Conservation (phyloP, 108 stramenopile genomes). For the Asterionellopsis glacialis region DNA sequence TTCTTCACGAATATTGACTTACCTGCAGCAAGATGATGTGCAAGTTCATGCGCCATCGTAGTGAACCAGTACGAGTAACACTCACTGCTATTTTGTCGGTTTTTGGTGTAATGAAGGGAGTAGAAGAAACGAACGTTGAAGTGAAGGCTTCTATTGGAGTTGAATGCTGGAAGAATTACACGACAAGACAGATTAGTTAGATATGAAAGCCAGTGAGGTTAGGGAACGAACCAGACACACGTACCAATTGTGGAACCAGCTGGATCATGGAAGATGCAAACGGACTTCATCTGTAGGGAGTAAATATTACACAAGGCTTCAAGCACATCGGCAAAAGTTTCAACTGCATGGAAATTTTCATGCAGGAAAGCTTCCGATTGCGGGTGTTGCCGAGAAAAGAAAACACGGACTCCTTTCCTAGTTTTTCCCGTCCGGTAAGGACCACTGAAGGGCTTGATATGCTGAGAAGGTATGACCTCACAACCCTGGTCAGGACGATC, state of each 20-base stretch:
- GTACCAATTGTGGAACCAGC: slow-evolving; percentile 47
- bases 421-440: slow-evolving; percentile 41
- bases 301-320: slow-evolving; percentile 46
- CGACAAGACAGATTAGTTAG: too few species aligned
- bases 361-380: slow-evolving; percentile 35
- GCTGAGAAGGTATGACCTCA: slow-evolving; percentile 66
- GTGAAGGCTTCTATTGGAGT: slow-evolving; percentile 55
- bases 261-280: slow-evolving; percentile 72
- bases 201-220: too few species aligned
- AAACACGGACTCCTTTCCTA: slow-evolving; percentile 57
- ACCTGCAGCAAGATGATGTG: slow-evolving; percentile 50
- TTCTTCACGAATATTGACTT: too few species aligned
- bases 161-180: too few species aligned
- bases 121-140: slow-evolving; percentile 73
- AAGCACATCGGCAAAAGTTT: slow-evolving; percentile 57
- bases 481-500: slow-evolving; percentile 49
- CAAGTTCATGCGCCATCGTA: slow-evolving; percentile 57
- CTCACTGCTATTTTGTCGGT: slow-evolving; percentile 14
- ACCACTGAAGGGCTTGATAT: slow-evolving; percentile 48
- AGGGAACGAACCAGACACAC: too few species aligned
- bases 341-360: slow-evolving; percentile 44
- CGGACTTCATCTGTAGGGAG: slow-evolving; percentile 23
- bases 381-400: slow-evolving; percentile 28
- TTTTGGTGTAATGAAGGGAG: slow-evolving; percentile 34
- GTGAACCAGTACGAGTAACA: slow-evolving; percentile 78